Evolutionary conservation across 2,329 filamentous ascomycete genomes (phyloP), one percentile per base, ranked within the genome.

Genomic region (Colletotrichum sp.): DNA sequence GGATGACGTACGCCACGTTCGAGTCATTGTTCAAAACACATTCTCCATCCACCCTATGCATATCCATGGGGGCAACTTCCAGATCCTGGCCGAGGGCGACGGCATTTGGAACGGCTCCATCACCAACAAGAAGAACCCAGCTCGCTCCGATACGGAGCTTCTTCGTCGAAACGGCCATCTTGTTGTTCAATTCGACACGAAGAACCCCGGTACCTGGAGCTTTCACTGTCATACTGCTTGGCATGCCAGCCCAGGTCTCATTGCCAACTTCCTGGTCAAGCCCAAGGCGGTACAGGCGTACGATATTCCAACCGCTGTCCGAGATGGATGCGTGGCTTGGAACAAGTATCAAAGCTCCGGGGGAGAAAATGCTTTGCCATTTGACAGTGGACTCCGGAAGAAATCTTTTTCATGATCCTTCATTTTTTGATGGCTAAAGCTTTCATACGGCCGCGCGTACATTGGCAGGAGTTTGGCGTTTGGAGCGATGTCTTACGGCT

Each of bases 41-140:
- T 91, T 92, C 70, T 83, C 84, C 82, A 90, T 89, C 30, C 90
- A 92, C 77, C 92, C 92, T 0, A 92, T 93, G 86, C 92, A 94
- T 82, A 84, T 94, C 3, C 93, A 93, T 81, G 91, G 91, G 3
- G 90, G 92, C 79, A 87, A 87, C 77, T 91, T 92, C 81, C 90
- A 91, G 79, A 84, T 90, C 24, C 79, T 89, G 12, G 67, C 67
- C 59, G 77, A 87, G 70, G 84, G 85, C 0, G 85, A 86, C 30
- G 80, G 84, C 2, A 80, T 82, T 12, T 77, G 67, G 59, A 68
- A 77, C 77, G 76, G 72, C 7, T 55, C 39, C 2, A 30, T 77
- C 12, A 36, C 30, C 15, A 36, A 75, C 80, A 49, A 24, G 28
- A 49, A 30, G 55, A 76, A 76, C 28, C 73, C 70, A 7, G 57